Conservation (phyloP, 1,284 basidiomycete species). For the Puccinia sorghi region DNA sequence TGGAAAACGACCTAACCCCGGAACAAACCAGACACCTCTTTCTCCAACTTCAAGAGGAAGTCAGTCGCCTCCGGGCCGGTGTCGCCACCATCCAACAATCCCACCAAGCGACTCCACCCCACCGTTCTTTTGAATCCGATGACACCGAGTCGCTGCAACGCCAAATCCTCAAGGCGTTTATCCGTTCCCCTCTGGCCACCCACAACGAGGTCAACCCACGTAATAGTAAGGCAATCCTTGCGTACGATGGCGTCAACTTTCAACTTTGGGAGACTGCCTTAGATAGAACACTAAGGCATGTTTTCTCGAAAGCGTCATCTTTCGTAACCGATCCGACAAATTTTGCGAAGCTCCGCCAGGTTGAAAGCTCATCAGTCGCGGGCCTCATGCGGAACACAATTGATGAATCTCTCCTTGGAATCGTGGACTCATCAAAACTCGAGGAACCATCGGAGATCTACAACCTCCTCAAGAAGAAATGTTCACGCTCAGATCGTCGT, state of each 20-base stretch:
- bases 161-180: neutral
- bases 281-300: neutral
- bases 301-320: neutral
- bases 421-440: neutral
- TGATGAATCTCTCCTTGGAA: neutral
- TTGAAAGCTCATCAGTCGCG: neutral
- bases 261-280: neutral
- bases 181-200: neutral
- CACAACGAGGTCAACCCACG: neutral
- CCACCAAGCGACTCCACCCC: neutral
- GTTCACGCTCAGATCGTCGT: neutral
- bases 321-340: neutral
- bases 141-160: neutral
- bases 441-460: neutral
- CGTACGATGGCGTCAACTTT: neutral
- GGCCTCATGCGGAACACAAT: constrained; percentile 1
- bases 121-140: neutral
- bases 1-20: neutral
- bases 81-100: too few relatives aligned
- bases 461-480: neutral
- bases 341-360: neutral
- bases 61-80: neutral
- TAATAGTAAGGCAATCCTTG: neutral
- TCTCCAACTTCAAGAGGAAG: neutral
- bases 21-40: neutral